These are phyloP conservation scores for Dentipellis fragilis DNA, from an alignment of 768 basidiomycete genomes.

Conservation along the genomic window DNA sequence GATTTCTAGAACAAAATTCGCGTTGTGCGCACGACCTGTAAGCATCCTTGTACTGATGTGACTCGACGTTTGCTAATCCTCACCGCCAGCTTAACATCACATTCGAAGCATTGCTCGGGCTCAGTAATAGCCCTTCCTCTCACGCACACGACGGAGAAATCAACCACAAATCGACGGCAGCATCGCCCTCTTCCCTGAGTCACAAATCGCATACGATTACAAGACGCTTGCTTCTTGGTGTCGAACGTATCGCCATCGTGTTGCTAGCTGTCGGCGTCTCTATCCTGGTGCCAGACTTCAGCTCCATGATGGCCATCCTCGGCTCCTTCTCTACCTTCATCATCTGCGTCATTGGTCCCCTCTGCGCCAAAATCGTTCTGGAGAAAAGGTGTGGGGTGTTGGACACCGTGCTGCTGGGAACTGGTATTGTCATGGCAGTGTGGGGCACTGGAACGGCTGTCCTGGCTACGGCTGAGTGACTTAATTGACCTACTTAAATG, in stretches of 20 bases:
- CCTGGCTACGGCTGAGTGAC: conserved; percentile 19
- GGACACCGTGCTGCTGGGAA: conserved; percentile 44
- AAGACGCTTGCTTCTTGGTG: conserved; percentile 8
- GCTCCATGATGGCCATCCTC: conserved; percentile 79
- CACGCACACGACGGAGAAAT: conserved; percentile 10
- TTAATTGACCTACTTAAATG: not conserved
- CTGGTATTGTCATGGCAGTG: conserved; percentile 54
- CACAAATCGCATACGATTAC: too few relatives aligned
- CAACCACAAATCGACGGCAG: too few relatives aligned
- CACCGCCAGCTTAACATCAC: conserved; percentile 62
- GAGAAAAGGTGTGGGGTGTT: conserved; percentile 35
- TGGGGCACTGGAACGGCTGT: conserved; percentile 74
- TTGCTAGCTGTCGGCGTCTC: conserved; percentile 56
- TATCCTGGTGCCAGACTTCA: conserved; percentile 71
- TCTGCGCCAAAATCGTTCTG: conserved; percentile 59
- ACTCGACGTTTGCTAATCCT: not conserved
- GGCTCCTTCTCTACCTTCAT: conserved; percentile 78
- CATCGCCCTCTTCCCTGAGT: too few relatives aligned
- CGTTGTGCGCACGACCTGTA: conserved; percentile 73
- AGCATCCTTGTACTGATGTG: conserved; percentile 17
- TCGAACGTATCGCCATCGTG: conserved; percentile 53
- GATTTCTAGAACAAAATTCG: conserved; percentile 67
- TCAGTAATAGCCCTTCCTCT: conserved; percentile 31
- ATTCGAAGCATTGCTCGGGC: conserved; percentile 65
- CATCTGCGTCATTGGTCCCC: conserved; percentile 50